Evolutionary conservation across 192 early-diverging fungal species (phyloP), one percentile per base, ranked within the genome.

Genomic region (Linderina pennispora): DNA sequence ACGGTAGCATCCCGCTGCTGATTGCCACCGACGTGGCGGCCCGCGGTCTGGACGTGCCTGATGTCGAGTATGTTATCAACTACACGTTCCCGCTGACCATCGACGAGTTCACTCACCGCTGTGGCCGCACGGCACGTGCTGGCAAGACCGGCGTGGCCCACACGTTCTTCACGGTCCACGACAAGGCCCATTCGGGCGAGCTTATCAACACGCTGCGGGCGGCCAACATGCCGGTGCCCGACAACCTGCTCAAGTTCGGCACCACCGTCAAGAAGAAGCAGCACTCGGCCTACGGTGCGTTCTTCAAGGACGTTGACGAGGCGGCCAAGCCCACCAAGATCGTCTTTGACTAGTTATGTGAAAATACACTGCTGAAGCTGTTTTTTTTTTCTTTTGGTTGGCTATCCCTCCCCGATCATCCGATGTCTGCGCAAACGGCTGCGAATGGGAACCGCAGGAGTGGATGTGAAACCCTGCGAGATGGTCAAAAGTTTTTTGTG

Each of bases 181-280:
- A 98, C 70, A 94, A 94, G 78, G 50, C 82, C 22, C 87, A 84
- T 50, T 85, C 87, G 18, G 93, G 93, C 36, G 80, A 82, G 26
- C 65, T 98, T 47, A 85, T 94, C 55, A 98, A 97, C 62, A 83
- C 97, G 8, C 77, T 98, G 36, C 89, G 85, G 51, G 74, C 90
- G 40, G 91, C 95, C 6, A 83, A 84, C 38, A 85, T 90, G 75
- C 48, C 67, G 23, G 87, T 98, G 19, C 95, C 93, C 6, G 81
- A 84, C 19, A 88, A 85, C 40, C 74, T 95, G 53, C 67, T 94
- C 47, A 92, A 91, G 75, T 95, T 94, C 75, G 92, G 92, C 35
- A 89, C 87, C 22, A 91, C 90, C 9, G 92, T 96, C 57, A 98
- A 94, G 76, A 93, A 92, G 79, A 98, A 98, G 86, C 78, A 90